A percentile compares a stretch with the other conserved stretches of the same genome.
phyloP scores from a whole-genome alignment of 1,139 yeast species.

The Diutina ranongensis region DNA sequence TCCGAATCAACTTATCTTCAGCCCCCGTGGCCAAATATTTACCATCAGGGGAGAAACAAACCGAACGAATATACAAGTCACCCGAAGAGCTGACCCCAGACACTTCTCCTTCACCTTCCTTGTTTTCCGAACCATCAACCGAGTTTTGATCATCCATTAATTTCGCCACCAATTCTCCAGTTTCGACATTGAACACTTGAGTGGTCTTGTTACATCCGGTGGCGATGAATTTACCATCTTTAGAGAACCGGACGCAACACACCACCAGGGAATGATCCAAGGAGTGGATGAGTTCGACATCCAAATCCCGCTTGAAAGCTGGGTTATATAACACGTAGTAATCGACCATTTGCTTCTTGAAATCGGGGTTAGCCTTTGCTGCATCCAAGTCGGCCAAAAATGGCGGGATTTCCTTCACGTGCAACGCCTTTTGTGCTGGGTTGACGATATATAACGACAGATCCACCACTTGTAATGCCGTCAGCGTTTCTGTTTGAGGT shows the following conservation, averaged over 20 bases:
- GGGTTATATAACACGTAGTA: slow-evolving; percentile 90
- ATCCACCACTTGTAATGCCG: slow-evolving; percentile 29
- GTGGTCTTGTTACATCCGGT: slow-evolving; percentile 97
- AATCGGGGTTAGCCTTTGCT: slow-evolving; percentile 61
- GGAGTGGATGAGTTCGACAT: slow-evolving; percentile 81
- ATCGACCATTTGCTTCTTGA: slow-evolving; percentile 77
- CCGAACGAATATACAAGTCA: slow-evolving; percentile 88
- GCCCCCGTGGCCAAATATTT: slow-evolving; percentile 95
- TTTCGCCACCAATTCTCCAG: slow-evolving; percentile 80
- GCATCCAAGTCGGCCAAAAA: slow-evolving; percentile 78
- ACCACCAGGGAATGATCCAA: slow-evolving; percentile 90
- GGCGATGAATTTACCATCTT: slow-evolving; percentile 87
- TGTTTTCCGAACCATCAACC: slow-evolving; percentile 16
- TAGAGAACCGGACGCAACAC: slow-evolving; percentile 90
- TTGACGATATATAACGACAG: slow-evolving; percentile 33
- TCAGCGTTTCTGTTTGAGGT: slow-evolving; percentile 19
- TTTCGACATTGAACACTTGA: slow-evolving; percentile 84
- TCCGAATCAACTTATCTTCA: slow-evolving; percentile 90
- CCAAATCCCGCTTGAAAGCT: slow-evolving; percentile 55
- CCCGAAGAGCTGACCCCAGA: slow-evolving; percentile 34
- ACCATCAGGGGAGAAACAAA: slow-evolving; percentile 95
- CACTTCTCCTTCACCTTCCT: slow-evolving; percentile 11
- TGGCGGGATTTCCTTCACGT: slow-evolving; percentile 69
- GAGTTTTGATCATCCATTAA: slow-evolving; percentile 66
- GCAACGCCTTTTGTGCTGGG: slow-evolving; percentile 36